Evolutionary conservation across 1,284 basidiomycete genomes (phyloP), one percentile per base, ranked within the genome.

Genomic region (Vanrija sp.): DNA sequence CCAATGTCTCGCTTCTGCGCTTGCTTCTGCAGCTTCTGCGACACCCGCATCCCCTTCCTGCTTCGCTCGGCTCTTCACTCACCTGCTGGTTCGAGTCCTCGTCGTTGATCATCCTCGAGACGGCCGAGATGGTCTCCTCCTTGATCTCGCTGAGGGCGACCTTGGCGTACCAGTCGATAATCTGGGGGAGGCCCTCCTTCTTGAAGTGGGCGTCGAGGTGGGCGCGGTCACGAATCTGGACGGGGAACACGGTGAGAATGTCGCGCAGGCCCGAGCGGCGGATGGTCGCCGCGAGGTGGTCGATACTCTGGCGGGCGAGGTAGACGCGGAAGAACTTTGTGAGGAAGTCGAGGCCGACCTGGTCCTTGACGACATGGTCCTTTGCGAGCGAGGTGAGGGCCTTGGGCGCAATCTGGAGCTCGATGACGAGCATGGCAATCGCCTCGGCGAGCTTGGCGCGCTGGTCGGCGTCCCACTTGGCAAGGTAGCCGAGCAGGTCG

Each of bases 281-380:
- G 62, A 98, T 82, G 14, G 84, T 76, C 14, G 78, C 77, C 16
- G 87, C 83, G 58, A 96, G 84, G 66, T 92, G 87, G 47, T 94
- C 93, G 82, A 94, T 91, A 16, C 85, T 81, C 72, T 88, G 87
- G 64, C 87, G 85, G 39, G 80, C 69, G 50, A 95, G 81, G 53
- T 57, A 57, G 44, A 49, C 43, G 47, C 85, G 84, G 79, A 94
- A 87, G 72, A 95, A 83, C 59, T 82, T 76, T 38, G 87, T 88
- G 66, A 97, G 73, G 59, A 93, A 85, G 64, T 79, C 81, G 62
- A 93, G 78, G 36, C 89, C 84, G 51, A 90, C 81, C 67, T 88
- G 86, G 65, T 97, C 93, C 79, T 97, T 97, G 69, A 94, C 83
- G 58, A 98, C 83, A 73, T 96, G 92, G 65, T 97, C 94, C 77